Evolutionary conservation across 441 rosid species (phyloP), one percentile per base, ranked within the genome.

Genomic region (Populus hybrid): DNA sequence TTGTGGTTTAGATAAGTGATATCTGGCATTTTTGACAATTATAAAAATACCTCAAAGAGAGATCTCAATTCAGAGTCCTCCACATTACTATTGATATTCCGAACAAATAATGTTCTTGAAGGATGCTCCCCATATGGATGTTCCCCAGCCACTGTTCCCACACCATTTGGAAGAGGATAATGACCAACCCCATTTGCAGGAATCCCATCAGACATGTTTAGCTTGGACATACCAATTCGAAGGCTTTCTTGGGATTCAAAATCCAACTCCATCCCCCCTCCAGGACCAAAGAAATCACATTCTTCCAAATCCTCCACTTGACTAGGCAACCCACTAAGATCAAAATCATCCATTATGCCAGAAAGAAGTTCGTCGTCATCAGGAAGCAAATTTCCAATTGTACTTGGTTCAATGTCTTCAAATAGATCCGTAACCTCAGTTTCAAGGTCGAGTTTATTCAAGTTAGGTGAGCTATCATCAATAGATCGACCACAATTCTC

Each of bases 101-200:
- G 88, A 74, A 97, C 99, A 86, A 97, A 97, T 83, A 97, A 87
- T 6, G 99, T 97, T 85, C 99, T 93, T 0, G 99, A 97, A 50
- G 99, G 99, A 87, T 97, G 99, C 81, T 97, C 99, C 0, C 99
- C 99, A 36, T 89, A 93, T 11, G 99, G 99, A 86, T 97, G 99
- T 77, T 97, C 99, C 34, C 99, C 99, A 69, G 93, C 94, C 28
- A 97, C 90, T 5, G 95, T 79, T 84, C 93, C 99, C 40, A 74
- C 87, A 66, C 97, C 93, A 83, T 92, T 94, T n/a, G 89, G 77
- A 80, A 92, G 78, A 83, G 82, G 81, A 72, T 83, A 91, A 12
- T 82, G 97, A 57, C 87, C 84, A 71, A 88, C 46, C 28, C 95
- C 94, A 73, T 91, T 93, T 68, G 91, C 95, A 81, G 75, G 80